Conservation (phyloP, 2,329 filamentous ascomycete species). For the Verticillium albo-atrum region DNA sequence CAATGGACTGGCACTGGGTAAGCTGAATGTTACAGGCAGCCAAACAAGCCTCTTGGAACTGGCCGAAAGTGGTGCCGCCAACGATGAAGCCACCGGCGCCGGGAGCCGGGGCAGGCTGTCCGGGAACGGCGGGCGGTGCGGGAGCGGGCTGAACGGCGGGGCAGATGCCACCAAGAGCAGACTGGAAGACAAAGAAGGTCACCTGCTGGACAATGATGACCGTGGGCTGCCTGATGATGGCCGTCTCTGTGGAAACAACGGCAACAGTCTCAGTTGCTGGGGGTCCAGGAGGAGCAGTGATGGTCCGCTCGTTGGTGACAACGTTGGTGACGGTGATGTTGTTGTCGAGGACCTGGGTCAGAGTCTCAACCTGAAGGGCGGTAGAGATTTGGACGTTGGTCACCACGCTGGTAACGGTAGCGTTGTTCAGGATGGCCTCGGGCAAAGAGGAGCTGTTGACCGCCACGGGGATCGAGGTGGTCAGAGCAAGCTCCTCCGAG, state of each 20-base stretch:
- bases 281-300: not conserved
- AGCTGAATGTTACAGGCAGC: constrained; percentile 13
- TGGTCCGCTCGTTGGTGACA: constrained; percentile 8
- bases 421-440: constrained; percentile 10
- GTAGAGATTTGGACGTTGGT: not conserved
- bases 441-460: not conserved
- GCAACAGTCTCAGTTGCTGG: constrained; percentile 4
- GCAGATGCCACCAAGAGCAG: constrained; percentile 10
- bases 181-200: constrained; percentile 13
- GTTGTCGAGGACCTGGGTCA: constrained; percentile 1
- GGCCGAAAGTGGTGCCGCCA: constrained; percentile 9
- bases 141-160: constrained; percentile 2
- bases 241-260: not conserved
- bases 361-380: not conserved
- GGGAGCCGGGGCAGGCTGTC: not conserved
- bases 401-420: constrained; percentile 1
- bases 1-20: constrained; percentile 11
- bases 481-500: not conserved
- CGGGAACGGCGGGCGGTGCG: constrained; percentile 7
- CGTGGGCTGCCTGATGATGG: constrained; percentile 7
- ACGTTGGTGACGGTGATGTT: constrained; percentile 9
- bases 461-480: not conserved
- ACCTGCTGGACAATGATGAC: constrained; percentile 13
- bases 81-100: constrained; percentile 12
- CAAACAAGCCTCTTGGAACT: constrained; percentile 11